Conservation (phyloP, 139 green algal genomes). For the Tetradesmus lagerheimii region DNA sequence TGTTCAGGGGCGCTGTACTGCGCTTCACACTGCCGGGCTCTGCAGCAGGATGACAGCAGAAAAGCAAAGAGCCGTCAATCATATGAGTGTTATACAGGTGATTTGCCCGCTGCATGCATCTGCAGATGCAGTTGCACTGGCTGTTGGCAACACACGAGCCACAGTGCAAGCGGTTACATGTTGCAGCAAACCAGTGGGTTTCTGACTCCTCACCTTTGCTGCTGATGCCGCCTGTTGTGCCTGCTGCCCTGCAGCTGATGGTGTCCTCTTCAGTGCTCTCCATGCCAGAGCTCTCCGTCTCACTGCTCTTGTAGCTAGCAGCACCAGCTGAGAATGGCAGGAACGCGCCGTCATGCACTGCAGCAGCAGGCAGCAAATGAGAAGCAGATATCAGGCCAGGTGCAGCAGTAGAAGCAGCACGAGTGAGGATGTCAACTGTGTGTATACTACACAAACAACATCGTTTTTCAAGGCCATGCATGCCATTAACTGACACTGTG, state of each 20-base stretch:
- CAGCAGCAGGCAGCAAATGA: not conserved
- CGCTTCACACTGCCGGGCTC: not conserved
- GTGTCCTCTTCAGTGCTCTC: constrained; percentile 37
- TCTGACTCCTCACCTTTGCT: constrained; percentile 16
- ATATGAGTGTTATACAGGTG: too few species aligned
- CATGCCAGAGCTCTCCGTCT: constrained; percentile 2
- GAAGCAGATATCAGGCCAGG: not conserved
- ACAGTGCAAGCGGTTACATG: not conserved
- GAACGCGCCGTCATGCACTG: constrained; percentile 34
- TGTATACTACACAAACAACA: too few species aligned
- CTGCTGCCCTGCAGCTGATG: constrained; percentile 38
- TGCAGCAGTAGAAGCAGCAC: not conserved
- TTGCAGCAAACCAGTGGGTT: not conserved
- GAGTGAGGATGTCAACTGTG: too few species aligned
- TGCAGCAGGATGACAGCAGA: not conserved
- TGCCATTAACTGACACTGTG: constrained; percentile 19
- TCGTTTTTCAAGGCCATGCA: too few species aligned
- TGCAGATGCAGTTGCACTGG: too few species aligned
- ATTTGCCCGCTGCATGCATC: too few species aligned
- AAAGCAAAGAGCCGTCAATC: too few species aligned
- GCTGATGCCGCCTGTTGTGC: not conserved
- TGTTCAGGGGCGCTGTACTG: constrained; percentile 9
- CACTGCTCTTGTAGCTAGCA: constrained; percentile 46
- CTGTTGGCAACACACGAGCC: not conserved
- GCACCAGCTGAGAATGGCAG: constrained; percentile 37